Conservation (phyloP, 495 filamentous ascomycete species). For the Penicillium taxi region DNA sequence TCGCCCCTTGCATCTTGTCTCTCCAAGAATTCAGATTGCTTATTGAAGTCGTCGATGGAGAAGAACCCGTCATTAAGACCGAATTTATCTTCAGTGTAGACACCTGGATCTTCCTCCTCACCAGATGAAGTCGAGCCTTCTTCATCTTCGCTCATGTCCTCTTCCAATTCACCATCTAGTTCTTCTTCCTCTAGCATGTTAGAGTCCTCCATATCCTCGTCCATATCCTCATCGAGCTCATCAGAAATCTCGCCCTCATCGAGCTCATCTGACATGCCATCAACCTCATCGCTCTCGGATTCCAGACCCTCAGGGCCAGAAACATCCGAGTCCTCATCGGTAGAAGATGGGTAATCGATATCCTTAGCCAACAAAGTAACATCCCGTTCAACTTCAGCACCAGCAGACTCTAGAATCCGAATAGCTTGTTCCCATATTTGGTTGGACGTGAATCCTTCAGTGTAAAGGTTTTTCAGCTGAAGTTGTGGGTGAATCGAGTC, state of each 20-base stretch:
- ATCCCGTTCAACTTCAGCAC: conserved; percentile 29
- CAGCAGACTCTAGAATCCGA: conserved; percentile 49
- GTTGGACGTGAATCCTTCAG: conserved; percentile 76
- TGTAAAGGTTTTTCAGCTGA: conserved; percentile 68
- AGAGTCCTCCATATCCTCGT: conserved; percentile 10
- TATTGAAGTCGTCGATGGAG: conserved; percentile 96
- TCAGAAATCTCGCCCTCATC: conserved; percentile 28
- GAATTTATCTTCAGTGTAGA: conserved; percentile 50
- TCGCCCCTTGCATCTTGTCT: conserved; percentile 66
- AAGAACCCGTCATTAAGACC: conserved; percentile 95
- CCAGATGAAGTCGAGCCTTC: conserved; percentile 13
- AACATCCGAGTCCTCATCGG: conserved; percentile 10
- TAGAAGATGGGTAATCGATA: conserved; percentile 7
- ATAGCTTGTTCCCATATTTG: conserved; percentile 94
- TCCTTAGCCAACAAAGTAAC: conserved; percentile 16
- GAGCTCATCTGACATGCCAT: conserved; percentile 32
- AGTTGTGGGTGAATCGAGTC: conserved; percentile 40
- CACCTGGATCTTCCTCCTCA: conserved; percentile 28
- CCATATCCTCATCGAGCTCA: conserved; percentile 1
- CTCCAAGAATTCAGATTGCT: conserved; percentile 77
- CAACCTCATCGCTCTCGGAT: conserved; percentile 28
- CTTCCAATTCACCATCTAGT: conserved; percentile 12
- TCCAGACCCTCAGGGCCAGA: conserved; percentile 28
- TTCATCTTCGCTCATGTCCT: conserved; percentile 15
- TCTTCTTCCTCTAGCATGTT: conserved; percentile 18